Percentiles rank a stretch among this genome's conserved stretches.
These are phyloP conservation scores for Colletotrichum plurivorum DNA, from an alignment of 2,329 filamentous ascomycete species.

Conservation along the genomic window DNA sequence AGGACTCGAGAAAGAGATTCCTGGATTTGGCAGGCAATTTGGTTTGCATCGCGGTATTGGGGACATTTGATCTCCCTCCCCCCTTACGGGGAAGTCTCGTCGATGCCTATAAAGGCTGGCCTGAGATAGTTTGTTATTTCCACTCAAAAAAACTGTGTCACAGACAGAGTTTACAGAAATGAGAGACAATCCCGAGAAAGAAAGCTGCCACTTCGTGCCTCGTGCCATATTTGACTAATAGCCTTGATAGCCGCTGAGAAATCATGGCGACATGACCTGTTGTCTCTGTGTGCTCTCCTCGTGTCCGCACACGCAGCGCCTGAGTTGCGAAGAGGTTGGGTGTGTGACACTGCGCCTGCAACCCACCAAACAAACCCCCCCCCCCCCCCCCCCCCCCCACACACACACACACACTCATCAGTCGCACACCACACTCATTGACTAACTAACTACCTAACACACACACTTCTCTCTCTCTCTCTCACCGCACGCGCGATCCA, in stretches of 20 bases:
- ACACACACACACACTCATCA: no score
- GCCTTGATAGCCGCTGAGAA: neutral
- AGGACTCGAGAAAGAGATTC: conserved; percentile 18
- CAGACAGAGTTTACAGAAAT: no score
- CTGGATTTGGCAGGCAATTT: conserved; percentile 1
- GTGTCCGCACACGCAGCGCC: neutral
- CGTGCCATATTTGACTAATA: no score
- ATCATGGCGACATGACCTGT: no score
- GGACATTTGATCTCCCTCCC: no score
- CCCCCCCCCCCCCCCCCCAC: no score
- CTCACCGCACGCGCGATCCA: neutral
- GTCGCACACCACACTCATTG: neutral
- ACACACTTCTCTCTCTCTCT: neutral
- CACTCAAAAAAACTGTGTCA: no score
- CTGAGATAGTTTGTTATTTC: conserved; percentile 24
- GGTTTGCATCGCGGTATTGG: no score
- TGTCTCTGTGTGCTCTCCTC: neutral
- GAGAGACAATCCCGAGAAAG: no score
- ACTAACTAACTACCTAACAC: neutral
- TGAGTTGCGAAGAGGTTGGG: neutral
- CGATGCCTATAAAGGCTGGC: conserved; percentile 25
- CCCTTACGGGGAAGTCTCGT: conserved; percentile 4
- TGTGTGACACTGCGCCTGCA: conserved; percentile 5
- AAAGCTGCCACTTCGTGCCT: no score
- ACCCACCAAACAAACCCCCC: no score